Evolutionary conservation across 352 stramenopile species (phyloP).

Genomic region (Hyaloperonospora arabidopsidis): DNA sequence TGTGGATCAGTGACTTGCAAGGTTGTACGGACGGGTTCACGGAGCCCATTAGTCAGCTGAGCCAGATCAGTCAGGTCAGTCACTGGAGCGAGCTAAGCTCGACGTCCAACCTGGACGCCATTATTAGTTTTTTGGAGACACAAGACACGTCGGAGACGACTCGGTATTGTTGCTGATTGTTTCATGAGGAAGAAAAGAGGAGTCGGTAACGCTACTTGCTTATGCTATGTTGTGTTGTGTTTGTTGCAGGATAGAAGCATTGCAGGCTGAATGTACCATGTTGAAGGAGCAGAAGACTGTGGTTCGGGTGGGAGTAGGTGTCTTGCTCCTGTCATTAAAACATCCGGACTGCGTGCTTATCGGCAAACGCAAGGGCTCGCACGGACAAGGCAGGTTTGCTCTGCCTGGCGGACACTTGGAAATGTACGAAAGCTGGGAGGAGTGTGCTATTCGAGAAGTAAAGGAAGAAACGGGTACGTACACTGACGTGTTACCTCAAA

Average conservation of each 20-base stretch:
- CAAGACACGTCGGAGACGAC: slow-evolving; percentile 60
- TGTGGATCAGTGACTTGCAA: slow-evolving; percentile 55
- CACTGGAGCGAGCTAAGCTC: slow-evolving; percentile 79
- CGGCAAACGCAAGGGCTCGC: slow-evolving; percentile 61
- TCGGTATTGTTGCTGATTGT: slow-evolving; percentile 25
- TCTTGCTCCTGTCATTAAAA: slow-evolving; percentile 57
- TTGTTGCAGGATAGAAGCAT: slow-evolving; percentile 33
- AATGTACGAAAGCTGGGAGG: slow-evolving; percentile 76
- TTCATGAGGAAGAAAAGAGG: background rate
- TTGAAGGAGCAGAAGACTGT: slow-evolving; percentile 48
- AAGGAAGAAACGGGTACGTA: slow-evolving; percentile 73
- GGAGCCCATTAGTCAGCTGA: slow-evolving; percentile 60
- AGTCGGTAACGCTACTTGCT: slow-evolving; percentile 2
- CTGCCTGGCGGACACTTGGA: slow-evolving; percentile 73
- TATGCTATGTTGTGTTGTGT: slow-evolving; percentile 3
- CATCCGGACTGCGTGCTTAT: slow-evolving; percentile 68
- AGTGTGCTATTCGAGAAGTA: slow-evolving; percentile 71
- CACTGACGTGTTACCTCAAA: background rate
- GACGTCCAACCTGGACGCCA: slow-evolving; percentile 78
- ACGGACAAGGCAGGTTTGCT: slow-evolving; percentile 69
- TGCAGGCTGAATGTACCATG: slow-evolving; percentile 58
- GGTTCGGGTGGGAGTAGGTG: slow-evolving; percentile 70
- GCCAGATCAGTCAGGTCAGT: slow-evolving; percentile 62
- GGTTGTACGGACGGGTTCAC: slow-evolving; percentile 40
- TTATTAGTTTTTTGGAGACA: slow-evolving; percentile 79